Evolutionary conservation across 805 yeast species (phyloP), one percentile per base, ranked within the genome.

Genomic region (Kazachstania martiniae): DNA sequence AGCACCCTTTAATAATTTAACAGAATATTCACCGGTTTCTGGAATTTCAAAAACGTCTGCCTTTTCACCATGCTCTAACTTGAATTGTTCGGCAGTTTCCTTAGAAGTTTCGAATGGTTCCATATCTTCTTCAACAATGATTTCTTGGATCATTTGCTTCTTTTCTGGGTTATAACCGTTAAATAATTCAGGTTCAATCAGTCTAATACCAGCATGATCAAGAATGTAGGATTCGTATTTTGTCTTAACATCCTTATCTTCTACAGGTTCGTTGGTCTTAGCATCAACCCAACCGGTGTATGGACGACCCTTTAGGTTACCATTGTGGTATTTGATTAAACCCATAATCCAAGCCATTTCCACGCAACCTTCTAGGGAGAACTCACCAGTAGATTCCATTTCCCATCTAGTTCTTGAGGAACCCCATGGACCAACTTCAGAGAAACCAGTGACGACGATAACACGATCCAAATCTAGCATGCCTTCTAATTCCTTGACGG

Each of bases 331-430:
- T 65, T 84, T 85, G 66, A 91, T 87, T 56, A 82, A 72, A 46
- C 96, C 96, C 97, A 91, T 91, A 49, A 91, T 87, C 96, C 97
- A 91, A 31, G 99, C 97, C 94, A 91, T 87, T 67, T 91, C 98
- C 56, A 91, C 80, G 55, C 95, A 81, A 54, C 98, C 98, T 65
- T 91, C 98, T 49, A 91, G 67, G 8, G 96, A 87, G 64, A 91
- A 91, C 56, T 82, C 85, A 52, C 98, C 98, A 39, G 60, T 46
- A 28, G 96, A 84, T 66, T 91, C 98, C 94, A 91, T 91, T 64
- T 91, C 97, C 98, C 98, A 91, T 71, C 98, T 77, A 36, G 98
- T 91, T 72, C 97, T 82, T 24, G 98, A 65, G 59, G 87, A 86
- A 74, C 98, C 98, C 95, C 96, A 93, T 53, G 98, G 98, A 56